Evolutionary conservation across 768 basidiomycete species (phyloP), one percentile per base, ranked within the genome.

Genomic region (Leccinum longicurvipes): DNA sequence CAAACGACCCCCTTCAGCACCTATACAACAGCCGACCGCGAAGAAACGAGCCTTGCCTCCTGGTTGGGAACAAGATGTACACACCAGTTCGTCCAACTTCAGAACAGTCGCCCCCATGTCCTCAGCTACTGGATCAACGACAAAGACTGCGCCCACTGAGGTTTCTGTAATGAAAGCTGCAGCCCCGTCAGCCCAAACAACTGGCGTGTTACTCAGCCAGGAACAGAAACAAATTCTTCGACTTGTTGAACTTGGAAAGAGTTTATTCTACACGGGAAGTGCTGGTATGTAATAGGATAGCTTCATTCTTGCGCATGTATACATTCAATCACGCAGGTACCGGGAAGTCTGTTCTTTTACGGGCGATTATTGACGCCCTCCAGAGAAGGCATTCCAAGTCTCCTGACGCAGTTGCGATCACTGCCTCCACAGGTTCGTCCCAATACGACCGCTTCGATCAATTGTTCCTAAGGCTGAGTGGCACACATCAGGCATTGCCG

Each of bases 191-290:
- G 39, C 58, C 2, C 69, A 69, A 55, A 63, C 67, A 31, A 68
- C 81, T 2, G 58, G 72, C 2, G 72, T 93, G 19, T 80, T 82
- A 59, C 77, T 98, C 56, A 96, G 93, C 70, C 73, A 80, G 56
- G 95, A 98, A 66, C 97, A 99, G 72, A 85, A 77, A 50, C 82
- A 87, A 56, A 91, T 99, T 47, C 74, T 97, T 57, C 79, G 82
- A 55, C 77, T 97, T 32, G 94, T 94, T 1, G 75, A 86, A 31
- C 76, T 82, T 12, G 85, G 83, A 3, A 71, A 84, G 46, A 96
- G 85, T 63, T 66, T 98, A 28, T 99, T 99, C 66, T 99, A 98
- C 71, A 99, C 96, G 2, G 97, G 97, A 25, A 93, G 91, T 76
- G 97, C 97, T 56, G 96, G 95, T 97, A 60, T 60, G 85, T 72